Percentiles rank a stretch among this genome's conserved stretches.
Evolutionary conservation across 2,329 filamentous ascomycete genomes (phyloP).

Genomic region (Sporothrix pseudoabietina): DNA sequence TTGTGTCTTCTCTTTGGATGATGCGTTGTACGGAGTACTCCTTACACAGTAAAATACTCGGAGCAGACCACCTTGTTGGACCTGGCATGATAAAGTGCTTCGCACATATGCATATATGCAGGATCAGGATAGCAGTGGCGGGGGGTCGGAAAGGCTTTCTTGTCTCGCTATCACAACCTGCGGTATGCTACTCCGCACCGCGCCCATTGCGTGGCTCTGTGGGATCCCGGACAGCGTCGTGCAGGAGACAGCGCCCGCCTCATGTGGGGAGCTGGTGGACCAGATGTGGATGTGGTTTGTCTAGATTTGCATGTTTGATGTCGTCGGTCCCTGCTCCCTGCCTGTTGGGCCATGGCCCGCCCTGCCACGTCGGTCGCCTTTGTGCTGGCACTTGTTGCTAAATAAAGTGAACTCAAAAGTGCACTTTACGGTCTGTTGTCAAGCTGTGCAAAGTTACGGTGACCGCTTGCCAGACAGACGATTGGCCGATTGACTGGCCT

Average conservation of each 20-base stretch:
- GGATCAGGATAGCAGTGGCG: not conserved
- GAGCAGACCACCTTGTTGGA: not conserved
- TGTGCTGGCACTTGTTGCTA: not conserved
- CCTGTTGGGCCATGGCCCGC: not conserved
- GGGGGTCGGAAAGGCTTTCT: not conserved
- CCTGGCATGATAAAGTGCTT: not conserved
- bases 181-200: not conserved
- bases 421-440: not conserved
- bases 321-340: not conserved
- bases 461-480: not conserved
- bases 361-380: constrained; percentile 16
- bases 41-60: too few relatives aligned
- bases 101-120: not conserved
- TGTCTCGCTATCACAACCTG: not conserved
- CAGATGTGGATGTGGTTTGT: not conserved
- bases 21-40: too few relatives aligned
- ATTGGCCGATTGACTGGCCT: not conserved
- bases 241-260: not conserved
- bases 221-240: not conserved
- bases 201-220: not conserved
- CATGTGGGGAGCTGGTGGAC: not conserved
- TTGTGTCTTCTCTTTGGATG: not conserved
- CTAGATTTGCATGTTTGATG: not conserved
- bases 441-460: constrained; percentile 4
- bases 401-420: not conserved